Base-by-base conservation (phyloP, 2,329 filamentous ascomycete genomes). In the Venturia pyrina region DNA sequence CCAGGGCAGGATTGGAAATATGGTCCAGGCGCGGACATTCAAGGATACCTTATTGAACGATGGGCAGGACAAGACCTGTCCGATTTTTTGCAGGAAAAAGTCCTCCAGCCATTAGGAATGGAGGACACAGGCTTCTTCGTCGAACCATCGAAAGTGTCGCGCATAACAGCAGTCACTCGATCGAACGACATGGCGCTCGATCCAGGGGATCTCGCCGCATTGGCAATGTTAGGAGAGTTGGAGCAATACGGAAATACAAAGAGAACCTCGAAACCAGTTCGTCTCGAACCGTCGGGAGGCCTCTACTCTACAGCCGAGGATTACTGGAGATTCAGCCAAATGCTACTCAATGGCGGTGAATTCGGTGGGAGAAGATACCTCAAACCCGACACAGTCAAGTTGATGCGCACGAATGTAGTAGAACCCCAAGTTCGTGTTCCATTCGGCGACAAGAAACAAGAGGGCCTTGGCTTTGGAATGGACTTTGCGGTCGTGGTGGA, bases 371-470 rank as follows among this genome's bases (percentile, higher is more conserved):
- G 34, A 44, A 44, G 44, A 11, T 64, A 8, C 44, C 41, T 64
- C 15, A 64, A 61, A 13, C 10, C 62, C 11, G 48, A 40, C 5
- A 21, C 62, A 11, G 62, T 64, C 19, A 50, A 64, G 62, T 15
- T 64, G 44, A 64, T 64, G 62, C 62, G 41, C 19, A 64, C 62
- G 2, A 64, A 64, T 44, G 44, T 64, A 15, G 15, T 64, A 3
- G 19, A 50, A 50, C 15, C 17, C 28, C 43, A 43, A 44, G 62
- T 64, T 11, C 5, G 11, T 17, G 48, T 64, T 6, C 24, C 3
- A 7, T 3, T 17, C 21, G 62, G 62, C 5, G 44, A 19, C 13
- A 21, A 10, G 21, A 62, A 62, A 28, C 43, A 5, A 5, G 32
- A 32, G 3, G 62, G 62, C 7, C 11, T 64, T 11, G 62, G 62